Evolutionary conservation across 805 yeast species (phyloP), one percentile per base, ranked within the genome.

Genomic region (Kodamaea kaohsiungensis): DNA sequence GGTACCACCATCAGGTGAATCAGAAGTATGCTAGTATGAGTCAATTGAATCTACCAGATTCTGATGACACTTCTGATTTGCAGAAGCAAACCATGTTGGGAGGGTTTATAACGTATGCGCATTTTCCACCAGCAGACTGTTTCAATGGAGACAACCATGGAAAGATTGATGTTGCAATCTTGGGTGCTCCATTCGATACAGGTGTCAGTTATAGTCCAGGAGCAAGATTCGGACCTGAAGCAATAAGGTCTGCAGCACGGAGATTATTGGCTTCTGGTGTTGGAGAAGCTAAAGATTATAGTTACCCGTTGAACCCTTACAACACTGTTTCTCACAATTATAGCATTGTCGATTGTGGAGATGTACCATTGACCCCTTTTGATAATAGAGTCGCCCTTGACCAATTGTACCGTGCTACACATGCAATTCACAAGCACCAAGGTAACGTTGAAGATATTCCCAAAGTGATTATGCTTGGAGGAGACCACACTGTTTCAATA

Each of bases 301-400:
- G 27, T 9, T 53, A 53, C 25, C 61, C 65, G 43, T 55, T 83
- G 48, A 81, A 85, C 60, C 89, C 89, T 3, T 85, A 82, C 65
- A 74, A 77, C 52, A 64, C 70, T 43, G 73, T 27, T 6, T 59
- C 68, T 17, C 77, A 73, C 57, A 72, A 73, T 56, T 63, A 58
- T 33, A 40, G 64, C 15, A 63, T 66, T 13, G 67, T 86, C 5
- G 91, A 86, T 67, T 86, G 91, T 66, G 86, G 86, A 27, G 91
- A 86, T 65, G 81, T 86, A 43, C 85, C 88, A 10, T 79, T 86
- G 61, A 80, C 87, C 2, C 89, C 91, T 7, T 79, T 86, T 68
- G 89, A 86, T 67, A 85, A 85, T 65, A 64, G 78, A 16, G 70
- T 86, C 51, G 90, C 90, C 0, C 70, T 86, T 59, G 72, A 78